Base-by-base conservation (phyloP, 305 asterid species). In the Fraxinus greggii region DNA sequence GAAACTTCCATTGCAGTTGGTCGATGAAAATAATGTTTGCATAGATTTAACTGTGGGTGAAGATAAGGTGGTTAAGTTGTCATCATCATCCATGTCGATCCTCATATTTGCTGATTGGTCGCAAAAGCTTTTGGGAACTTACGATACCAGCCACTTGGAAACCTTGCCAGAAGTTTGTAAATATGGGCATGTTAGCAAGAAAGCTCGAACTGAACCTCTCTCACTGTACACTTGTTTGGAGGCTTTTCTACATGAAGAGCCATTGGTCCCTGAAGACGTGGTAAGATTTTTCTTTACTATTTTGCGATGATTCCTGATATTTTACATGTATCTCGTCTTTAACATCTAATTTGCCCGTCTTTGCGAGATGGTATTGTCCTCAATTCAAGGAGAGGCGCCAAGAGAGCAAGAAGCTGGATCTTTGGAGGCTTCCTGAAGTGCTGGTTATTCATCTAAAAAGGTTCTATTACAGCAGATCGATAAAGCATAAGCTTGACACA, bases 181-280 rank as follows among this genome's bases (percentile, higher is more conserved):
- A 84, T 86, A 77, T 87, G 98, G 95, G 80, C 97, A 90, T 56
- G 86, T 88, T 42, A 90, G 89, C 88, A 97, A 97, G 92, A 94
- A 91, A 89, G 92, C 98, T 87, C 98, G 99, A 76, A 89, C 86
- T 76, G 99, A 97, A 84, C 99, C 99, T 86, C 95, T 95, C 82
- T 94, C 98, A 6, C 80, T 97, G 87, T 97, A 94, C 86, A 92
- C 97, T 88, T 97, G 98, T 93, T 86, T 97, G 90, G 99, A 97
- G 88, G 95, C 97, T 79, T 97, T 97, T 90, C 88, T 94, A 36
- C 97, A 96, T 23, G 99, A 97, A 88, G 99, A 97, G 90, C 99
- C 99, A 6, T 88, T 97, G 87, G 99, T 97, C 82, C 99, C 99
- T 32, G 99, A 94, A 87, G 99, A 97, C 86, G 98, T 97, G 98